These are phyloP conservation scores for Trichocladium antarcticum DNA, from an alignment of 495 filamentous ascomycete genomes.

Conservation along the genomic window DNA sequence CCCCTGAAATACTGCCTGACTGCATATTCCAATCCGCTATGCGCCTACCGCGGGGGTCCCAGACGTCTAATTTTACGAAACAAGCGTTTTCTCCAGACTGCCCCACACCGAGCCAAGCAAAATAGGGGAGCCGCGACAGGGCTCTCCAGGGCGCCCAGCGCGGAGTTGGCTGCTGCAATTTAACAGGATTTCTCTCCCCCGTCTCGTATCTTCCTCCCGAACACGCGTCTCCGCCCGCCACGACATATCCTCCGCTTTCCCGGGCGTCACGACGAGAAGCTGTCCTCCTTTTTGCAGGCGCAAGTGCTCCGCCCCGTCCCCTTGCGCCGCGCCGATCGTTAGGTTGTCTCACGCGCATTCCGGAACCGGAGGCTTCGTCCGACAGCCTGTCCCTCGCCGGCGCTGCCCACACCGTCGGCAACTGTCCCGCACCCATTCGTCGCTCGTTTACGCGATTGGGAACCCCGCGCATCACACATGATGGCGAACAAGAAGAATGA, in stretches of 20 bases:
- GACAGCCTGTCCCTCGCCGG: constrained; percentile 3
- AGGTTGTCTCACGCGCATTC: not conserved
- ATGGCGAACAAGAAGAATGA: constrained; percentile 75
- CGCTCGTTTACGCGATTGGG: constrained; percentile 18
- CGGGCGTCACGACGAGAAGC: constrained; percentile 3
- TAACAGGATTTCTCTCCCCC: constrained; percentile 21
- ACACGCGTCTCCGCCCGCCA: constrained; percentile 19
- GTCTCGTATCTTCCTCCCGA: constrained; percentile 10
- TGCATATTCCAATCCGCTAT: too few relatives aligned
- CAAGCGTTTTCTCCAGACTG: not conserved
- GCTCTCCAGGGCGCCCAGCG: not conserved
- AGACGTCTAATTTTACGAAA: not conserved
- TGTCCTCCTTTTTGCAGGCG: not conserved
- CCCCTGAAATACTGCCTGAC: too few relatives aligned
- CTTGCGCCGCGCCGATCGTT: constrained; percentile 3
- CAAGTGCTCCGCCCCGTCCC: not conserved
- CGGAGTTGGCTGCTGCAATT: constrained; percentile 18
- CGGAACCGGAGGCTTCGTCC: not conserved
- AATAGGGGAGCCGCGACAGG: constrained; percentile 12
- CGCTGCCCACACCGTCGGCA: not conserved
- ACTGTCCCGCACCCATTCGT: constrained; percentile 4
- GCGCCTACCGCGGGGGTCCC: too few relatives aligned
- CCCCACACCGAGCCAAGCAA: constrained; percentile 4
- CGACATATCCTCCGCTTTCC: not conserved
- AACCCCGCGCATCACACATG: constrained; percentile 3